Base-by-base conservation (phyloP, 805 yeast species). In the Lipomyces starkeyi region DNA sequence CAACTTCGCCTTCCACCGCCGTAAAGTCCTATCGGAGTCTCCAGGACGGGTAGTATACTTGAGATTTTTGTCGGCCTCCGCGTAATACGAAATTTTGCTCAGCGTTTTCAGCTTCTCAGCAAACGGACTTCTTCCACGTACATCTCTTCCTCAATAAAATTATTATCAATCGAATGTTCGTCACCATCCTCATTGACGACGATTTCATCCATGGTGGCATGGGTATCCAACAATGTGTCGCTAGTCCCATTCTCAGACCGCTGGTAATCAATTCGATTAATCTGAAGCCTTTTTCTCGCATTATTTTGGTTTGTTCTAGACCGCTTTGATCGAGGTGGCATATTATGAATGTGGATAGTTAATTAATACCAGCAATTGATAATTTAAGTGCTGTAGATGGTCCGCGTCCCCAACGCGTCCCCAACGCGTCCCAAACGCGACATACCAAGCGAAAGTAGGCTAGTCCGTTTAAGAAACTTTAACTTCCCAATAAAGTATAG, bases 251-350 rank as follows among this genome's bases (percentile, higher is more conserved):
- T 40, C 47, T 40, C 47, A 40, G 47, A 11, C 47, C 9, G 43
- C 43, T 37, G 43, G 43, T 37, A 37, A 37, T 37, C 43, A 37
- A 37, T 37, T 37, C 43, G 43, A 37, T 37, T 37, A 13, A 37
- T 40, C 47, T 14, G 47, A 40, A 40, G n/a, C 7, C 47, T 40
- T 40, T 40, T 40, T 7, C 47, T 40, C 47, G 47, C 47, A 40
- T 40, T 40, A 40, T 40, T 40, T 14, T 40, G 47, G 7, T 40
- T 40, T 40, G 47, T 7, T 40, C 14, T 40, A 11, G 47, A 40
- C 47, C 47, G 47, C 47, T 40, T 40, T 11, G 47, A 13, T 40
- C 47, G 47, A 40, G 47, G 47, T 40, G 47, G n/a, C 47, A 40
- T 34, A 34, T 34, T 34, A 34, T 34, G 37, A 34, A 34, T 34